Conservation (phyloP, 2,329 filamentous ascomycete genomes). For the Ilyonectria mors-panacis region DNA sequence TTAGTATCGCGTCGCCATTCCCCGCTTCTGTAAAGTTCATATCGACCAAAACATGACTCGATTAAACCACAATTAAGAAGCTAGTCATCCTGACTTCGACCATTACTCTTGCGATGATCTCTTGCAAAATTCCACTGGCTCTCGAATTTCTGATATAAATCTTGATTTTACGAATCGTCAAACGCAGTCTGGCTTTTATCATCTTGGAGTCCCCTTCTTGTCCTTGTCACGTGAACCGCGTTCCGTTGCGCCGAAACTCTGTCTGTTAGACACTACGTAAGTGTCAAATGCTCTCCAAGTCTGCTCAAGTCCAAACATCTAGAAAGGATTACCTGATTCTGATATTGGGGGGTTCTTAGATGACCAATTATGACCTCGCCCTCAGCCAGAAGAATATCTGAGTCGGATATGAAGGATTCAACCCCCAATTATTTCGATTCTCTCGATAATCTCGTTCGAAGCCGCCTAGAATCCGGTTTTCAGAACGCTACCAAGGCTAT, state of each 20-base stretch:
- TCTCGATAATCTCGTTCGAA: neutral
- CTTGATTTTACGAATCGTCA: neutral
- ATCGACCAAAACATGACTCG: neutral
- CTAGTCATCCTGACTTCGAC: neutral
- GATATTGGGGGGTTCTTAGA: neutral
- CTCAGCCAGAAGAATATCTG: neutral
- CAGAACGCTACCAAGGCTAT: neutral
- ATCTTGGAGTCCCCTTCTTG: neutral
- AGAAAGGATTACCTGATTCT: neutral
- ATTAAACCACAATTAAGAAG: neutral
- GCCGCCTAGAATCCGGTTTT: neutral
- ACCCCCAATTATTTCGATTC: neutral
- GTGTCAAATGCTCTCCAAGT: neutral
- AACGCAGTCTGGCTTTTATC: neutral
- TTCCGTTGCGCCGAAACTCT: neutral
- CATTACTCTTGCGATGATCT: neutral
- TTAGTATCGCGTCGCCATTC: neutral
- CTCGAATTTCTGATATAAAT: neutral
- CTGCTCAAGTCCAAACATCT: neutral
- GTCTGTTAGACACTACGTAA: neutral
- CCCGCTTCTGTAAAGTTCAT: neutral
- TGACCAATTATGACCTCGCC: neutral
- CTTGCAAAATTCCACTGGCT: neutral
- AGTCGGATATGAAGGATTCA: neutral
- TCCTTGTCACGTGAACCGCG: neutral